phyloP scores from a whole-genome alignment of 225 moss, liverwort and hornwort species.

The Pseudisothecium myosuroides region DNA sequence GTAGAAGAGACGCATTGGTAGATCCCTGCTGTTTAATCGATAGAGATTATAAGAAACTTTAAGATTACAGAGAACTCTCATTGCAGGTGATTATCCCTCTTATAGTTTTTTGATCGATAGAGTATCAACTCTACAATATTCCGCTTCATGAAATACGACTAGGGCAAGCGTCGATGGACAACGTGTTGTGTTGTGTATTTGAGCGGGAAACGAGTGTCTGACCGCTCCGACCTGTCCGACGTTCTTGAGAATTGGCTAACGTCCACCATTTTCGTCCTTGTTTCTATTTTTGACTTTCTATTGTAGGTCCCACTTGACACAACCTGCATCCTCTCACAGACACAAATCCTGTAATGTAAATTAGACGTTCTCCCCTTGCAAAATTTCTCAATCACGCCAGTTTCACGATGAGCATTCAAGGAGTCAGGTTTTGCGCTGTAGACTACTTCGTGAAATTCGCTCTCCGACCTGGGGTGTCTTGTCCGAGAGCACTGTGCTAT shows the following conservation, averaged over 20 bases:
- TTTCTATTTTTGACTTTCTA: neutral
- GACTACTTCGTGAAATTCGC: neutral
- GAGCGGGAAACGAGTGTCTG: neutral
- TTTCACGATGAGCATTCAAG: neutral
- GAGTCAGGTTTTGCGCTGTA: neutral
- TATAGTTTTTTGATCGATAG: neutral
- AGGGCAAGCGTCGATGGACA: neutral
- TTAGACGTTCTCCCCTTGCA: neutral
- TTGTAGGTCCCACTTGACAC: neutral
- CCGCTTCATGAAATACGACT: neutral
- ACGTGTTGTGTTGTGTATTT: neutral
- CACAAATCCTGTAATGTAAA: neutral
- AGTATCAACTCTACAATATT: neutral
- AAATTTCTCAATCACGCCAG: neutral
- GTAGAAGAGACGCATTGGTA: neutral
- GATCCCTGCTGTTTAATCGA: no score
- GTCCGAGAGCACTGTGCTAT: neutral
- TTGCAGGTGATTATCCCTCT: neutral
- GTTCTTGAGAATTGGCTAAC: neutral
- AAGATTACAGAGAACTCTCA: neutral
- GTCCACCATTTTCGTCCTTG: neutral
- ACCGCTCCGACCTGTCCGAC: no score
- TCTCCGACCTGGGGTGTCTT: neutral
- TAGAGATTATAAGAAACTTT: neutral
- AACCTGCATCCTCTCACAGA: neutral